These are phyloP conservation scores for Sanghuangporus baumii DNA, from an alignment of 1,284 basidiomycete genomes.

Conservation along the genomic window DNA sequence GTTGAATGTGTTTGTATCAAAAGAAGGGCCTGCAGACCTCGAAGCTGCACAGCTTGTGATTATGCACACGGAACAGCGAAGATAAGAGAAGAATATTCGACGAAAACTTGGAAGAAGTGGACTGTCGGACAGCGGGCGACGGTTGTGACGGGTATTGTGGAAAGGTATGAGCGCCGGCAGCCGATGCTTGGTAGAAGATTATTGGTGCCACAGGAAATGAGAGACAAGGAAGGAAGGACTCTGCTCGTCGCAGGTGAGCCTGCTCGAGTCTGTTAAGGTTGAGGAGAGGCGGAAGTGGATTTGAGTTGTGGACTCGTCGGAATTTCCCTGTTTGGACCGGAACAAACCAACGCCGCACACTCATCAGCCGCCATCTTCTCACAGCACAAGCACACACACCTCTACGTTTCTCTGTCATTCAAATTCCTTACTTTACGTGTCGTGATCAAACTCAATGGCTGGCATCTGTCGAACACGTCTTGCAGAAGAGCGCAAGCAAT, in stretches of 20 bases:
- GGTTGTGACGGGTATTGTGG: background rate
- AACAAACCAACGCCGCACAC: background rate
- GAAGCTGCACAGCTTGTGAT: background rate
- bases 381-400: too few species aligned
- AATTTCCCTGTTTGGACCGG: background rate
- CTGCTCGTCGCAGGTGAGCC: background rate
- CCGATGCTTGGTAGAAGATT: background rate
- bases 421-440: background rate
- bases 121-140: background rate
- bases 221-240: background rate
- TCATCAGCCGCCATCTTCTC: background rate
- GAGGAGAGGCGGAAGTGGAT: background rate
- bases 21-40: background rate
- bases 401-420: background rate
- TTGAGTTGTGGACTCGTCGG: background rate
- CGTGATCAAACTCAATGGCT: slow-evolving; percentile 47
- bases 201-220: background rate
- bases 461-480: slow-evolving; percentile 82
- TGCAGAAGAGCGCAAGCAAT: slow-evolving; percentile 97
- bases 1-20: background rate
- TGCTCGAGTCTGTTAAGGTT: background rate
- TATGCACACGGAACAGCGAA: background rate
- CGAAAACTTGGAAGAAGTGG: background rate
- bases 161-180: background rate
- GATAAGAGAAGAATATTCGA: background rate